phyloP scores from a whole-genome alignment of 1,139 yeast species.

The Zygosaccharomyces pseudobailii region DNA sequence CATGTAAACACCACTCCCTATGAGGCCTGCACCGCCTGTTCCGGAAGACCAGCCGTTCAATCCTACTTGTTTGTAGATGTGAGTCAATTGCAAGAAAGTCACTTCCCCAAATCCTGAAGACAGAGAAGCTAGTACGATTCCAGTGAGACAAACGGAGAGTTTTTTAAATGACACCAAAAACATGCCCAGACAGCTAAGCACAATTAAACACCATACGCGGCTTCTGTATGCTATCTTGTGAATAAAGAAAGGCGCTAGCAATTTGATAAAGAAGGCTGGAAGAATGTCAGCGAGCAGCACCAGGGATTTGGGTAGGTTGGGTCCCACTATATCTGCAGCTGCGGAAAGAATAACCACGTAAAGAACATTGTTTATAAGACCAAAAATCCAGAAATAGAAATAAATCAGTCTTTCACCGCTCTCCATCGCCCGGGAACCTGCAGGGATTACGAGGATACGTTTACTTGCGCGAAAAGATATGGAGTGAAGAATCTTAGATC shows the following conservation, averaged over 20 bases:
- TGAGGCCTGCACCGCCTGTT: slow-evolving; percentile 90
- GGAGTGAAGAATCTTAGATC: background rate
- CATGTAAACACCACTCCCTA: slow-evolving; percentile 64
- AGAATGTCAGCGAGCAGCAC: slow-evolving; percentile 82
- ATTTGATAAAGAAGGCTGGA: slow-evolving; percentile 72
- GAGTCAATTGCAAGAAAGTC: slow-evolving; percentile 81
- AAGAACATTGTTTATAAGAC: slow-evolving; percentile 78
- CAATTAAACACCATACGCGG: slow-evolving; percentile 54
- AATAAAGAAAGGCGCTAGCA: slow-evolving; percentile 73
- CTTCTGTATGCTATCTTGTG: slow-evolving; percentile 56
- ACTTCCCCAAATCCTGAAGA: slow-evolving; percentile 90
- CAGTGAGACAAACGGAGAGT: slow-evolving; percentile 45
- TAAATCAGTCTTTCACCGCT: slow-evolving; percentile 33
- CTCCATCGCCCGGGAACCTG: slow-evolving; percentile 2
- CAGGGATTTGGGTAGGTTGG: slow-evolving; percentile 74
- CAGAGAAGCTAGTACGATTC: slow-evolving; percentile 75
- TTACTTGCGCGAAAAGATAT: no score
- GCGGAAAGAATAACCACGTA: slow-evolving; percentile 91
- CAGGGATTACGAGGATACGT: background rate
- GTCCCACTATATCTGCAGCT: slow-evolving; percentile 86
- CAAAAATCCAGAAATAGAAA: slow-evolving; percentile 72
- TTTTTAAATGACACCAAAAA: slow-evolving; percentile 49
- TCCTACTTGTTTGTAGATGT: slow-evolving; percentile 53
- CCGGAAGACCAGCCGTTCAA: slow-evolving; percentile 90
- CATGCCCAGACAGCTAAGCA: slow-evolving; percentile 73